Evolutionary conservation across 495 filamentous ascomycete species (phyloP), one percentile per base, ranked within the genome.

Genomic region (Aspergillus hancockii): DNA sequence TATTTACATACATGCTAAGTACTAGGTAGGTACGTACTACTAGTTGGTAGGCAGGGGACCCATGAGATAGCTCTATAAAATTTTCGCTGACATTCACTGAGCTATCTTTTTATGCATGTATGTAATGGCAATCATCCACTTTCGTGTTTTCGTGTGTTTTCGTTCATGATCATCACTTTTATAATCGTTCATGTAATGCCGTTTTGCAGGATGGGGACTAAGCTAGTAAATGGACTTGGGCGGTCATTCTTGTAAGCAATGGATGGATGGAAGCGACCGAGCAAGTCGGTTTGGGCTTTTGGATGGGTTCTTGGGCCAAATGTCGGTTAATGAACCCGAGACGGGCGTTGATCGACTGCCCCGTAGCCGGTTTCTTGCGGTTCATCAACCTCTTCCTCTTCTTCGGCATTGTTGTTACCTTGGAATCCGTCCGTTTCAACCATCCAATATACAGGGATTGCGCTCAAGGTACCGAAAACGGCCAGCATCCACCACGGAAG

Each of bases 401-500:
- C 73, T 8, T 63, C 59, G 18, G 72, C 71, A 0, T 63, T 63
- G 25, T 70, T 65, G 25, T n/a, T n/a, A n/a, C 70, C 75, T n/a
- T 74, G 75, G 54, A 90, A 90, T 0, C 90, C 90, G 22, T 93
- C 87, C 34, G 84, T 85, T 67, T 97, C 93, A 4, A 86, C 78
- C 23, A 93, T 81, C 71, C 83, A 87, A 70, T 83, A 88, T 8
- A 86, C 79, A 3, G 89, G 86, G 8, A 95, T 65, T 2, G 85
- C 82, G 43, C 87, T 88, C 9, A 89, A 40, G 8, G 81, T 53
- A 0, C 86, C 79, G 41, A 94, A 71, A 2, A 68, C 60, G 0
- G 82, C 77, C 16, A 96, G 73, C 7, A 86, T 67, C 89, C 90
- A 96, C 87, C 89, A 97, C 0, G 92, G 87, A 16, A 88, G 66